Evolutionary conservation across 2,329 filamentous ascomycete species (phyloP).

Genomic region (Alternaria viburni): DNA sequence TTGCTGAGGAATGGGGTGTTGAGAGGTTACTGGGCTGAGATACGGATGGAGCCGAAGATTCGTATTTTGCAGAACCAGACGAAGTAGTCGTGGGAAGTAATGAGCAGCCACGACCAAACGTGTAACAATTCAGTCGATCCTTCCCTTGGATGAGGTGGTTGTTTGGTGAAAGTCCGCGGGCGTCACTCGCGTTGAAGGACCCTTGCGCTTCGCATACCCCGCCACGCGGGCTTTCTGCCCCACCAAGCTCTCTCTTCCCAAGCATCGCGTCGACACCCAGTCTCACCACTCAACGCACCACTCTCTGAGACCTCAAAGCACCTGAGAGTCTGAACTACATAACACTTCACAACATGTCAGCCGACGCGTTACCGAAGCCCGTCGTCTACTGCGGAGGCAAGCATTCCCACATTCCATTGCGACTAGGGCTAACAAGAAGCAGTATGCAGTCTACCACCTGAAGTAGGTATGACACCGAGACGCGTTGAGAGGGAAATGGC

Average conservation of each 20-base stretch:
- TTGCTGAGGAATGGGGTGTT: conserved; percentile 46
- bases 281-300: conserved; percentile 5
- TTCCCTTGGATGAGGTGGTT: not conserved
- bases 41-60: conserved; percentile 61
- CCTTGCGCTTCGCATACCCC: conserved; percentile 15
- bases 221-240: conserved; percentile 16
- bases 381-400: conserved; percentile 68
- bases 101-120: not conserved
- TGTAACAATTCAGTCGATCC: not conserved
- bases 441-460: conserved; percentile 71
- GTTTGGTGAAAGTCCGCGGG: not conserved
- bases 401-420: conserved; percentile 16
- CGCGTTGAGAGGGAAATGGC: not conserved
- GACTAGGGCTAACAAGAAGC: conserved; percentile 27
- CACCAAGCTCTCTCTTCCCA: conserved; percentile 15
- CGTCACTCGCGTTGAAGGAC: not conserved
- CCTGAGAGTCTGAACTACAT: not conserved
- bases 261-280: conserved; percentile 14
- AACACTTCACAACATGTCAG: conserved; percentile 23
- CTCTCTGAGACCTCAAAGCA: not conserved
- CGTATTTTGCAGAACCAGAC: conserved; percentile 54
- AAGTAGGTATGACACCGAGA: conserved; percentile 61
- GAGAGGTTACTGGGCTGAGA: conserved; percentile 62
- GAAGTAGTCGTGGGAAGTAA: conserved; percentile 1
- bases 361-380: conserved; percentile 56